These are phyloP conservation scores for Letharia lupina DNA, from an alignment of 495 filamentous ascomycete species.

Conservation along the genomic window DNA sequence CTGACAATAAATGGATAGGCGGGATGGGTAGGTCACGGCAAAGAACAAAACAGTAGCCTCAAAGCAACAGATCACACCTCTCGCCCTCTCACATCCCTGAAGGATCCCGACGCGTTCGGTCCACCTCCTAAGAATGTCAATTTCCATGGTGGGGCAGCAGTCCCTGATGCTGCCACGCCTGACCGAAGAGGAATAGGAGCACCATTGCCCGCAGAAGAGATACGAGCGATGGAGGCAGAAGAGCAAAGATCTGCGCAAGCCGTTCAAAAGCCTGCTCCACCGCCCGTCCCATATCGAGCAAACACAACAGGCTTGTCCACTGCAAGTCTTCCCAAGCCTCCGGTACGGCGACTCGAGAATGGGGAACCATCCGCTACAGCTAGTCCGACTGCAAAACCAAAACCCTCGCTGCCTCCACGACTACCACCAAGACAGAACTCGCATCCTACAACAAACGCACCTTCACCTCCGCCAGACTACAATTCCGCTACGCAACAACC, in stretches of 20 bases:
- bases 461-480: conserved; percentile 49
- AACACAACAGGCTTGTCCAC: conserved; percentile 67
- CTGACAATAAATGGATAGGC: conserved; percentile 27
- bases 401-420: conserved; percentile 58
- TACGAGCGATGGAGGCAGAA: conserved; percentile 35
- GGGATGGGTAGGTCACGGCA: conserved; percentile 49
- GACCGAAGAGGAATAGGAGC: conserved; percentile 43
- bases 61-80: conserved; percentile 46
- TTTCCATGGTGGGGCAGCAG: conserved; percentile 43
- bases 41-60: conserved; percentile 29
- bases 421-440: conserved; percentile 62
- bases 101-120: conserved; percentile 76
- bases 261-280: conserved; percentile 38
- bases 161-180: conserved; percentile 41
- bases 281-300: conserved; percentile 58
- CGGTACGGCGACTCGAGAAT: conserved; percentile 46
- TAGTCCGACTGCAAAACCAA: conserved; percentile 34
- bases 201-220: conserved; percentile 38
- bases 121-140: conserved; percentile 71
- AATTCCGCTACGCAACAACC: conserved; percentile 28
- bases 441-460: conserved; percentile 33
- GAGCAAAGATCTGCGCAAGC: conserved; percentile 34
- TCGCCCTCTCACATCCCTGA: conserved; percentile 63
- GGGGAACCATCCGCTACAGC: conserved; percentile 31
- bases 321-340: conserved; percentile 62